A percentile compares a stretch with the other conserved stretches of the same genome.
These are phyloP conservation scores for Grosmannia penicillata DNA, from an alignment of 2,329 filamentous ascomycete species.

Conservation along the genomic window DNA sequence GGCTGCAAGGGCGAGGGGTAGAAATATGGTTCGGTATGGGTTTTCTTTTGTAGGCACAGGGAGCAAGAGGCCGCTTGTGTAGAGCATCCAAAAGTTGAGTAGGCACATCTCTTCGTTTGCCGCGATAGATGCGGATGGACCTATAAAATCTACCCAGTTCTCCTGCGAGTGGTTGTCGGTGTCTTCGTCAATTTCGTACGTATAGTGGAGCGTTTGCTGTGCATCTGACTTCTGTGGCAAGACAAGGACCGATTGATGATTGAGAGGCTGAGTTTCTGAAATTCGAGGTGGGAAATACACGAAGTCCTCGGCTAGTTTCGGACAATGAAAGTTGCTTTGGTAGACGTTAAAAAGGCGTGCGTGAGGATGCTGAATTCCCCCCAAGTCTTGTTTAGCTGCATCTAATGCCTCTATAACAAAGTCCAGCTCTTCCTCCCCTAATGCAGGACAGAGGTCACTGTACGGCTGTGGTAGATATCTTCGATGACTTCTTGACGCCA, in stretches of 20 bases:
- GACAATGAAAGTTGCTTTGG: neutral
- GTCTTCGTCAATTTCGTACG: neutral
- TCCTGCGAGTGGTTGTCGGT: neutral
- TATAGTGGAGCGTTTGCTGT: too few relatives aligned
- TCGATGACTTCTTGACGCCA: neutral
- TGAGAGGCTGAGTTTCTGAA: too few relatives aligned
- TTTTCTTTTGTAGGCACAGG: neutral
- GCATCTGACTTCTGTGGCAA: too few relatives aligned
- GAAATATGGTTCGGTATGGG: constrained; percentile 1
- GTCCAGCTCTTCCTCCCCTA: neutral
- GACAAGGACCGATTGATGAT: too few relatives aligned
- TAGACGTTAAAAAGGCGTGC: neutral
- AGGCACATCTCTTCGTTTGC: neutral
- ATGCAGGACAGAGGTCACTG: neutral
- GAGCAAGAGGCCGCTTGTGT: constrained; percentile 1
- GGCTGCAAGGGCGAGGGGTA: constrained; percentile 1
- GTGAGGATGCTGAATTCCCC: neutral
- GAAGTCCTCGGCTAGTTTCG: too few relatives aligned
- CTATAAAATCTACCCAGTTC: neutral
- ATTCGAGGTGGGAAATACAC: too few relatives aligned
- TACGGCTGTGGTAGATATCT: neutral
- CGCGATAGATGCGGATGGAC: neutral
- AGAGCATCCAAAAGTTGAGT: neutral
- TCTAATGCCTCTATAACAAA: too few relatives aligned
- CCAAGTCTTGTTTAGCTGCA: neutral